phyloP scores from a whole-genome alignment of 192 early-diverging fungal species.

The Mortierella antarctica region DNA sequence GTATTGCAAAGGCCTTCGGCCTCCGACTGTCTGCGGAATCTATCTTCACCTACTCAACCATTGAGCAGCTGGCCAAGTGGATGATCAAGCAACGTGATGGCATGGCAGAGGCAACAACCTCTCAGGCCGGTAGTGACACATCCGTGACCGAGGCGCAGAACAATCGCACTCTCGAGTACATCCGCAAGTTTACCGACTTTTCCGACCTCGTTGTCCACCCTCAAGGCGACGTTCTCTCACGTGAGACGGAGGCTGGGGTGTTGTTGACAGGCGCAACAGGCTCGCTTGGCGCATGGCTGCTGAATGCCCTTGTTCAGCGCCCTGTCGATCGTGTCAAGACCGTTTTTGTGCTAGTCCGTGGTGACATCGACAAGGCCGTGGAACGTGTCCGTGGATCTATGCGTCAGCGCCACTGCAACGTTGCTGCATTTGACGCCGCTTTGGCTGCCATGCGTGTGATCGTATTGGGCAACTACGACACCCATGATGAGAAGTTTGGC shows the following conservation, averaged over 20 bases:
- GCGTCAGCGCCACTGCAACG: constrained; percentile 28
- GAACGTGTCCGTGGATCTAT: constrained; percentile 29
- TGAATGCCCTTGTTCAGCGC: constrained; percentile 26
- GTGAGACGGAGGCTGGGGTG: constrained; percentile 19
- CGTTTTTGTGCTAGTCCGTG: constrained; percentile 44
- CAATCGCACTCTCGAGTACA: neutral
- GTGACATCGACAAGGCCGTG: constrained; percentile 5
- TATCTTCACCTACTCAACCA: constrained; percentile 8
- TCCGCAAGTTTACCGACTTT: too few species aligned
- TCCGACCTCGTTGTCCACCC: too few species aligned
- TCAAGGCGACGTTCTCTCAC: neutral
- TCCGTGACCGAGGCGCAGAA: neutral
- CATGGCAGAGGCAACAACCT: neutral
- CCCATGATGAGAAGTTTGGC: constrained; percentile 33
- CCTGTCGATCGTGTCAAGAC: constrained; percentile 21
- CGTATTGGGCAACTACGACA: constrained; percentile 14
- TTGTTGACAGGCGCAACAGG: constrained; percentile 53
- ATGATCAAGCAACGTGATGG: constrained; percentile 2
- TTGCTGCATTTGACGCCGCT: constrained; percentile 4
- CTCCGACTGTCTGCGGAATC: constrained; percentile 8
- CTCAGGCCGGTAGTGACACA: neutral
- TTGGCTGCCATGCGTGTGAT: constrained; percentile 2
- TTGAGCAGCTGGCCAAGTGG: constrained; percentile 1
- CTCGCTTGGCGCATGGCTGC: constrained; percentile 40
- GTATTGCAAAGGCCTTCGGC: constrained; percentile 6